phyloP scores from a whole-genome alignment of 129 eudicot genomes.

The Saussurea involucrata region DNA sequence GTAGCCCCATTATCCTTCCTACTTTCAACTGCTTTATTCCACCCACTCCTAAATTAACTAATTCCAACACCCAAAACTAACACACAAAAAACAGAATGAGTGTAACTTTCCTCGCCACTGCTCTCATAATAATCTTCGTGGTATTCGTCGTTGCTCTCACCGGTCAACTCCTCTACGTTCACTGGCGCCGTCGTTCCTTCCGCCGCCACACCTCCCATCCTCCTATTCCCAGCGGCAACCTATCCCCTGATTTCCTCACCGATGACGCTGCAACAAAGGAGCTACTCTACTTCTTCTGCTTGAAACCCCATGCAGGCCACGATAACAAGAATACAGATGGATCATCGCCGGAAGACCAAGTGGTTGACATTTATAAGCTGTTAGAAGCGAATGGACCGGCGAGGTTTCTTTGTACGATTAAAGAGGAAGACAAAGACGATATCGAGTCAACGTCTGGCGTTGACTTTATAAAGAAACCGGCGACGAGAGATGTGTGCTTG shows the following conservation, averaged over 20 bases:
- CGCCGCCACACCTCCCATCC: conserved; percentile 28
- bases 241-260: neutral
- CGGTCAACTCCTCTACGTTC: conserved; percentile 47
- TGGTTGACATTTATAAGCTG: conserved; percentile 47
- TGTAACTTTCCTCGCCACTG: conserved; percentile 36
- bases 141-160: conserved; percentile 38
- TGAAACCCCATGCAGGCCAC: conserved; percentile 27
- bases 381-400: conserved; percentile 46
- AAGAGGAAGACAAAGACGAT: conserved; percentile 61
- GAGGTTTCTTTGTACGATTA: conserved; percentile 50
- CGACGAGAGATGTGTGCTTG: conserved; percentile 7
- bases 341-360: conserved; percentile 24
- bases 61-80: neutral
- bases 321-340: conserved; percentile 7
- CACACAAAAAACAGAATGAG: conserved; percentile 14
- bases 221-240: neutral
- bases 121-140: conserved; percentile 42
- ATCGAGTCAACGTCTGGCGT: conserved; percentile 29
- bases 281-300: conserved; percentile 49
- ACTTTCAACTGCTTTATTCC: neutral
- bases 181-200: conserved; percentile 53
- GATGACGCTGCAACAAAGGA: conserved; percentile 27
- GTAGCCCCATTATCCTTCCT: conserved; percentile 1
- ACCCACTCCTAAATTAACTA: neutral
- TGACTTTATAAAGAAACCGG: conserved; percentile 16